Evolutionary conservation across 1,139 yeast species (phyloP).

Genomic region (Pichia sp.): DNA sequence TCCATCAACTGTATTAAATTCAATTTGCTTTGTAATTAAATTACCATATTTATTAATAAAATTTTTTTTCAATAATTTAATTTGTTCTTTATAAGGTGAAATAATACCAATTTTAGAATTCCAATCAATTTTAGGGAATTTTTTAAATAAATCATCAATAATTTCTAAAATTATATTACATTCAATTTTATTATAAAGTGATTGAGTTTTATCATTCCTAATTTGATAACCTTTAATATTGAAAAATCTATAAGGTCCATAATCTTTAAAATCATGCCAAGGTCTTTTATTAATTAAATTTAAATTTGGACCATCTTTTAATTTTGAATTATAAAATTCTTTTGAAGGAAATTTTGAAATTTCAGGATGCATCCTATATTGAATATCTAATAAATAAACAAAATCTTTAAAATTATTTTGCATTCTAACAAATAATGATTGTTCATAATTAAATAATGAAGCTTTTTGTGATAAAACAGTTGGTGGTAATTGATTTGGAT

Average conservation of each 20-base stretch:
- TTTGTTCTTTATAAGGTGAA: constrained; percentile 92
- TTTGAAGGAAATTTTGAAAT: constrained; percentile 81
- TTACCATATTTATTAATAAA: constrained; percentile 60
- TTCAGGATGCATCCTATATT: constrained; percentile 95
- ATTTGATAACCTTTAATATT: constrained; percentile 62
- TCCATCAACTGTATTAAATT: constrained; percentile 94
- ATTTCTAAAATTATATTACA: constrained; percentile 67
- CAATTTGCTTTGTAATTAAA: constrained; percentile 57
- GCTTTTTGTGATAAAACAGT: constrained; percentile 94
- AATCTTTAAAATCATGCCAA: constrained; percentile 57
- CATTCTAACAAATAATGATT: constrained; percentile 91
- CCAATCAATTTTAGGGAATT: constrained; percentile 49
- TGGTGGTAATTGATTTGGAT: constrained; percentile 97
- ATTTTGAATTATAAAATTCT: constrained; percentile 67
- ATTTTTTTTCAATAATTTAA: constrained; percentile 45
- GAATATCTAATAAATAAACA: constrained; percentile 79
- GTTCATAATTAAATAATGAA: constrained; percentile 72
- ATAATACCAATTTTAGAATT: constrained; percentile 79
- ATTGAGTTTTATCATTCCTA: constrained; percentile 54
- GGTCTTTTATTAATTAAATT: constrained; percentile 48
- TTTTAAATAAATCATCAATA: constrained; percentile 45
- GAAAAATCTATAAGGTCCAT: constrained; percentile 75
- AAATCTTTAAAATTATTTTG: constrained; percentile 56
- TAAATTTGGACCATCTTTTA: constrained; percentile 74
- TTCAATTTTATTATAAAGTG: constrained; percentile 64